Base-by-base conservation (phyloP, 805 yeast species). In the Candida oleophila region DNA sequence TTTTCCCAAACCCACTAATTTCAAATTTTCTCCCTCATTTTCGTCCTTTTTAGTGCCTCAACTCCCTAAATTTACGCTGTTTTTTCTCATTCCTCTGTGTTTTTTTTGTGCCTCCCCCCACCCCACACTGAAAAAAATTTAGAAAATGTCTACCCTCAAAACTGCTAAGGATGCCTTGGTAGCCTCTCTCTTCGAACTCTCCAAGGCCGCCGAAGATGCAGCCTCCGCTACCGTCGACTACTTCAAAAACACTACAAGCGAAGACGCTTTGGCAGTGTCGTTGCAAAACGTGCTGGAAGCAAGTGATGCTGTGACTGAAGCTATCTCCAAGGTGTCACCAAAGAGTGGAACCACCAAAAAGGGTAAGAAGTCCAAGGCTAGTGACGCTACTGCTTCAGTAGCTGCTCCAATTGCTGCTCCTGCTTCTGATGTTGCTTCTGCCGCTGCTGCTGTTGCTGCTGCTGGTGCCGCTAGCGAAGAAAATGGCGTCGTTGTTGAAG, bases 161-260 rank as follows among this genome's bases (percentile, higher is more conserved):
- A 41, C 45, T 39, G 50, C 60, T 12, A 62, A 61, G 54, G 66
- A 64, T 45, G 54, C 66, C 12, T 50, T 64, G 15, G 90, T 90
- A 48, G 79, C 94, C 36, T 81, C 96, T 1, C 77, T 90, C 50
- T 86, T 84, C 58, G 91, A 87, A 61, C 78, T 90, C 46, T 82
- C 94, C 38, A 88, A 83, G 60, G 89, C 95, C n/a, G 92, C 96
- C 33, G 81, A 79, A 52, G 91, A 86, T 47, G 89, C 92, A 44
- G 89, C 96, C 22, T 68, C 82, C 28, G 92, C 95, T 20, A 81
- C 91, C 30, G 80, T 88, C 49, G 83, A 83, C 59, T 87, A 87
- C 68, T 83, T 84, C 74, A 82, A 85, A 59, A 71, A 78, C 28
- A 61, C 79, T 14, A 15, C 60, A 22, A 66, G 64, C 9, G 77